These are phyloP conservation scores for Ceratobasidium sp. DNA, from an alignment of 1,284 basidiomycete species.

Conservation along the genomic window DNA sequence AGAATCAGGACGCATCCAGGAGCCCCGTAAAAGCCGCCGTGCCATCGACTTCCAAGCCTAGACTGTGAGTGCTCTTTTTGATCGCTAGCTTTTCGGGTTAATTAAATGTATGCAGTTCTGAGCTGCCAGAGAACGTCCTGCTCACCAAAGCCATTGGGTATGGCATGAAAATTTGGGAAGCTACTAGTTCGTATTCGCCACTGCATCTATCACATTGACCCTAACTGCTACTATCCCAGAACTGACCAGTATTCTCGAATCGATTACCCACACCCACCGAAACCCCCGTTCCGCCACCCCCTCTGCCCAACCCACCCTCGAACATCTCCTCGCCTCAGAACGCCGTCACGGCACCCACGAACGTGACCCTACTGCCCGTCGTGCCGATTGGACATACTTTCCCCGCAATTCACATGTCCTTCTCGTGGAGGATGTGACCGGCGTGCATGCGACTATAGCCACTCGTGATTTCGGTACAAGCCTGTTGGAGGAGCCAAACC, in stretches of 20 bases:
- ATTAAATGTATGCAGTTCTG: slow-evolving; percentile 41
- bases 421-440: slow-evolving; percentile 87
- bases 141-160: slow-evolving; percentile 78
- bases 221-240: slow-evolving; percentile 43
- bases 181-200: slow-evolving; percentile 38
- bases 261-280: slow-evolving; percentile 42
- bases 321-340: slow-evolving; percentile 82
- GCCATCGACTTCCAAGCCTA: slow-evolving; percentile 42
- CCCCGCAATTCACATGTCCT: slow-evolving; percentile 78
- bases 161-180: slow-evolving; percentile 82
- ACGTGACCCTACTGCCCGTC: slow-evolving; percentile 86
- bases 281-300: slow-evolving; percentile 45
- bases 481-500: slow-evolving; percentile 48
- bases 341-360: slow-evolving; percentile 84
- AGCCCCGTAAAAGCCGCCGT: slow-evolving; percentile 66
- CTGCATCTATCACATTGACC: not conserved
- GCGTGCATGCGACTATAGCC: slow-evolving; percentile 65
- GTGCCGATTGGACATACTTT: slow-evolving; percentile 92
- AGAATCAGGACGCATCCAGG: slow-evolving; percentile 50
- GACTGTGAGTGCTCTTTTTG: slow-evolving; percentile 33
- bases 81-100: not conserved
- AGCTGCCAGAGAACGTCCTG: slow-evolving; percentile 56
- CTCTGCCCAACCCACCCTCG: slow-evolving; percentile 49
- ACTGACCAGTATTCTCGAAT: slow-evolving; percentile 47
- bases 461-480: slow-evolving; percentile 55